Evolutionary conservation across 495 filamentous ascomycete species (phyloP).

Genomic region (Thermothielavioides terrestris): DNA sequence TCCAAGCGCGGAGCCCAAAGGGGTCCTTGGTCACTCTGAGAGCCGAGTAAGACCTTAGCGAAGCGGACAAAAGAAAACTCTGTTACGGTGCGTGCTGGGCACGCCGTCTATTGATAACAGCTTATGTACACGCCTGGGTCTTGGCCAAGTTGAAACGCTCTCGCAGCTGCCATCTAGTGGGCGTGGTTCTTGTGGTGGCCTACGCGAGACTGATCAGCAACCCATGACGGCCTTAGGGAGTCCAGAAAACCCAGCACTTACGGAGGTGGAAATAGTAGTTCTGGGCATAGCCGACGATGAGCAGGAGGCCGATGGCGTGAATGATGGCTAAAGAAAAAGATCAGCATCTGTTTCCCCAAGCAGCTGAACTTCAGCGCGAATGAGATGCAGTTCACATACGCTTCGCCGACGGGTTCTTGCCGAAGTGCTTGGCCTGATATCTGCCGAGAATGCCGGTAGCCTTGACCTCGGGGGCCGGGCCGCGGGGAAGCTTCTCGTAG

Average conservation of each 20-base stretch:
- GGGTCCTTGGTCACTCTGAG: too few species aligned
- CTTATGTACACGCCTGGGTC: conserved; percentile 38
- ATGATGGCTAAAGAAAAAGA: conserved; percentile 60
- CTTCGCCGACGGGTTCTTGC: conserved; percentile 75
- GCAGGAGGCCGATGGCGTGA: conserved; percentile 69
- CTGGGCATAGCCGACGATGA: conserved; percentile 80
- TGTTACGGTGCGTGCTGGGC: conserved; percentile 12
- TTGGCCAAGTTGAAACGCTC: conserved; percentile 15
- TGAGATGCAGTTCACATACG: conserved; percentile 53
- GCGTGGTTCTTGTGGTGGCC: conserved; percentile 99
- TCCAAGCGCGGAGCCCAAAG: too few species aligned
- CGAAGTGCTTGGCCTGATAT: conserved; percentile 93
- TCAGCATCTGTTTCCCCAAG: conserved; percentile 11
- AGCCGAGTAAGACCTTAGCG: too few species aligned
- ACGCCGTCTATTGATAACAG: conserved; percentile 27
- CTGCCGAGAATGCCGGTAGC: conserved; percentile 68
- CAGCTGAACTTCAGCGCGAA: not conserved
- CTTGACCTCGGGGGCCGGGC: conserved; percentile 71
- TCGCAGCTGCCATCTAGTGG: conserved; percentile 53
- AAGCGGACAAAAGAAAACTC: conserved; percentile 3
- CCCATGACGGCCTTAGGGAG: not conserved
- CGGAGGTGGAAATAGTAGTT: conserved; percentile 99
- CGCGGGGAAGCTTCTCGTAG: conserved; percentile 94
- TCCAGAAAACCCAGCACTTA: conserved; percentile 38
- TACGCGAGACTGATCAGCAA: conserved; percentile 29